Conservation (phyloP, 2,329 filamentous ascomycete species). For the Exophiala bonariae region DNA sequence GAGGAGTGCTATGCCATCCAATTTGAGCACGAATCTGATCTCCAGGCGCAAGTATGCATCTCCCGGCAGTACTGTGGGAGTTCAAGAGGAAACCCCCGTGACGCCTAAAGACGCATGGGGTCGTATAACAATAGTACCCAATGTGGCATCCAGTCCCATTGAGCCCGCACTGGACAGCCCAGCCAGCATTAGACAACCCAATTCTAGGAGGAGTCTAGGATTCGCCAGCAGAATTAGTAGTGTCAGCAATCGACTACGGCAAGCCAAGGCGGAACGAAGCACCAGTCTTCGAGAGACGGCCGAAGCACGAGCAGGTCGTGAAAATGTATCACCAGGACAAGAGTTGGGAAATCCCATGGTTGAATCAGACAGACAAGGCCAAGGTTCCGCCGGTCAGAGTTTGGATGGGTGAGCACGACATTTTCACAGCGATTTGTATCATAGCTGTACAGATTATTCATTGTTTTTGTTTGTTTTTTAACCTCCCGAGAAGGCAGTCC, state of each 20-base stretch:
- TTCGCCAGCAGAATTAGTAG: slow-evolving; percentile 27
- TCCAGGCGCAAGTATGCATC: slow-evolving; percentile 25
- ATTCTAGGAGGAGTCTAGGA: slow-evolving; percentile 23
- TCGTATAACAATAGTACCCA: slow-evolving; percentile 23
- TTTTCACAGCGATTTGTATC: slow-evolving; percentile 9
- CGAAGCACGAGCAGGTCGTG: slow-evolving; percentile 8
- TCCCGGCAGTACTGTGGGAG: slow-evolving; percentile 9
- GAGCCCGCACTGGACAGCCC: slow-evolving; percentile 20
- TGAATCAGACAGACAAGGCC: slow-evolving; percentile 17
- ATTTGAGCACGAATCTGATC: slow-evolving; percentile 23
- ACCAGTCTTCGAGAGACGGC: slow-evolving; percentile 8
- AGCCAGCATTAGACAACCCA: slow-evolving; percentile 5
- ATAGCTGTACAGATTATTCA: not conserved
- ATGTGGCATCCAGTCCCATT: slow-evolving; percentile 17
- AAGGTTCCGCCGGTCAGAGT: slow-evolving; percentile 12
- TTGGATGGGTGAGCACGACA: slow-evolving; percentile 7
- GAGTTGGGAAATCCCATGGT: slow-evolving; percentile 17
- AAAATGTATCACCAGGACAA: slow-evolving; percentile 19
- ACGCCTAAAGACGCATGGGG: slow-evolving; percentile 25
- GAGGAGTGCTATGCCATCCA: slow-evolving; percentile 22
- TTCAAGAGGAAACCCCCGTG: slow-evolving; percentile 16
- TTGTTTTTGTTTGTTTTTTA: too few species aligned
- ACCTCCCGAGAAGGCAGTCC: not conserved
- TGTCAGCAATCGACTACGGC: slow-evolving; percentile 26
- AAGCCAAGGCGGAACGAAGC: slow-evolving; percentile 22